Evolutionary conservation across 2,329 filamentous ascomycete genomes (phyloP), one percentile per base, ranked within the genome.

Genomic region (Colletotrichum sp.): DNA sequence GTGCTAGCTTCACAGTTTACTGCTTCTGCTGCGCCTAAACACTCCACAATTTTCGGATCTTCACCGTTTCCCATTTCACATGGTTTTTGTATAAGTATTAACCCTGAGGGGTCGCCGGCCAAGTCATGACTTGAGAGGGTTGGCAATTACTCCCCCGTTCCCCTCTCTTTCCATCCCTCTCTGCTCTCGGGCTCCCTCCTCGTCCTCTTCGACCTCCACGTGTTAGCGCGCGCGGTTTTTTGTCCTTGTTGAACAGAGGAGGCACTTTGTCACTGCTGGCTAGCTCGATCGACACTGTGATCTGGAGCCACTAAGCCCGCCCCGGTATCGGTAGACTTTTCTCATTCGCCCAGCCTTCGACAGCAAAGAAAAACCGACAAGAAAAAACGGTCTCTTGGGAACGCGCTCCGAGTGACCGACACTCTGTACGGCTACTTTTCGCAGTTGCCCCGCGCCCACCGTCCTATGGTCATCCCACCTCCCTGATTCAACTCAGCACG

Each of bases 401-500:
- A 28, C 32, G 68, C 60, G 67, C 67, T 64, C 30, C 48, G 57
- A 55, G 63, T 64, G 39, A 72, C 69, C 26, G 67, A 61, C 36
- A 72, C 61, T 32, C 65, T 32, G 55, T n/a, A 48, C 69, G 28
- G 34, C 57, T 52, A 48, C 39, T 69, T 74, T 52, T 76, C 59
- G 64, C 59, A 36, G 24, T 74, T 74, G 74, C 74, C 70, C 74
- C 74, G 70, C 74, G 74, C 39, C 36, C 64, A 24, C 55, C 21
- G 26, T 66, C 57, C 48, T 65, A 65, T 69, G 48, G 48, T 74
- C 59, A 69, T 76, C 74, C 70, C 74, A 74, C 64, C 74, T 74
- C 70, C 70, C 70, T 69, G 59, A 74, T 76, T 76, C 70, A 69
- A 76, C 74, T 68, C 59, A 76, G 30, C 28, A 69, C 74, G 71